Evolutionary conservation across 2,329 filamentous ascomycete genomes (phyloP).

Genomic region (Fusarium sp.): DNA sequence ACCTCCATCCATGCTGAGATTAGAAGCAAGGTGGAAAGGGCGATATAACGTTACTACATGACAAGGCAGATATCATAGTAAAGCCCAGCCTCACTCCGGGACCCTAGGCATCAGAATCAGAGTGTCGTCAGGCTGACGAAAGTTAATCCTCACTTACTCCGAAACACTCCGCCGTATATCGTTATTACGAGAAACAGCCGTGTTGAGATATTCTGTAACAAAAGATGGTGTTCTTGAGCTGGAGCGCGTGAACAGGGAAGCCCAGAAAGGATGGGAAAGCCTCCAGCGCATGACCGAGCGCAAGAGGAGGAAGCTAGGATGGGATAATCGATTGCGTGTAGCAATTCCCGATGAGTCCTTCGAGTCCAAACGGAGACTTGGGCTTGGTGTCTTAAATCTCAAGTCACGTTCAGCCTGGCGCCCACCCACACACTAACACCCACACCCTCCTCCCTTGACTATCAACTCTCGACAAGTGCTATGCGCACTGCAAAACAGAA

Average conservation of each 20-base stretch:
- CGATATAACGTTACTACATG: not conserved
- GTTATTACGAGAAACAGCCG: slow-evolving; percentile 16
- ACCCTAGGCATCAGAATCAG: slow-evolving; percentile 1
- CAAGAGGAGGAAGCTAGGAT: slow-evolving; percentile 26
- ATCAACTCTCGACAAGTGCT: slow-evolving; percentile 15
- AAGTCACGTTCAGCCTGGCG: slow-evolving; percentile 52
- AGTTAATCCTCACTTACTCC: slow-evolving; percentile 13
- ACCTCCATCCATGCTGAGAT: slow-evolving; percentile 12
- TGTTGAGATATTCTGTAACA: slow-evolving; percentile 22
- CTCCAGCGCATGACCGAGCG: slow-evolving; percentile 39
- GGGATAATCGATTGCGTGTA: slow-evolving; percentile 45
- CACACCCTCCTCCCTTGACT: slow-evolving; percentile 36
- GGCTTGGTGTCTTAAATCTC: slow-evolving; percentile 52
- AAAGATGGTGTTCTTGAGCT: slow-evolving; percentile 34
- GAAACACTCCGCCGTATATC: slow-evolving; percentile 3
- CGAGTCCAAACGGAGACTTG: slow-evolving; percentile 41
- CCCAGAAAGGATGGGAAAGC: slow-evolving; percentile 33
- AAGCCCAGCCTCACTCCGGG: slow-evolving; percentile 1
- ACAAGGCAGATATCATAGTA: slow-evolving; percentile 10
- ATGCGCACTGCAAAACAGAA: slow-evolving; percentile 3
- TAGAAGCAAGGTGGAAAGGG: not conserved
- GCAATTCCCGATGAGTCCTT: slow-evolving; percentile 44
- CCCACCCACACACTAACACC: slow-evolving; percentile 39
- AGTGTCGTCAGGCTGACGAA: slow-evolving; percentile 26
- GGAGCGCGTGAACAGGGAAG: slow-evolving; percentile 42